Evolutionary conservation across 2,329 filamentous ascomycete genomes (phyloP).

Genomic region (Paecilomyces fulvus): DNA sequence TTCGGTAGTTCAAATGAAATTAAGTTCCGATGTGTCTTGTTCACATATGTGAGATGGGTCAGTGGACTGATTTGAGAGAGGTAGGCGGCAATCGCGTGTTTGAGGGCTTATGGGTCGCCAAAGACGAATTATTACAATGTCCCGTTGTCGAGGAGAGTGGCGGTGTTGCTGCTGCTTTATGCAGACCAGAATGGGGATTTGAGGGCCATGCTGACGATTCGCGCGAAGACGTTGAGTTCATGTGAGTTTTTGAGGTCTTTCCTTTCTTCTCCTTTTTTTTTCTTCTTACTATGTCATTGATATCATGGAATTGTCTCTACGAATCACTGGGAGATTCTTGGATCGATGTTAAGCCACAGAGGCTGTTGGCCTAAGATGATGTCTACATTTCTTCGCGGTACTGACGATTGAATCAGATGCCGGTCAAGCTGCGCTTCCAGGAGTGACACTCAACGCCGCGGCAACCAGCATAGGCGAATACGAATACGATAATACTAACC

Average conservation of each 20-base stretch:
- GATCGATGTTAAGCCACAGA: neutral
- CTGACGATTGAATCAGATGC: slow-evolving; percentile 39
- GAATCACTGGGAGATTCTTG: neutral
- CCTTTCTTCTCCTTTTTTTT: neutral
- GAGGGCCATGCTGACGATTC: slow-evolving; percentile 55
- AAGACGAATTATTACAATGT: slow-evolving; percentile 49
- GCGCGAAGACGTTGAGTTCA: slow-evolving; percentile 50
- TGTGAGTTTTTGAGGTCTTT: slow-evolving; percentile 34
- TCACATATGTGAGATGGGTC: neutral
- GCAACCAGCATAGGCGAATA: neutral
- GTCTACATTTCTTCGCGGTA: neutral
- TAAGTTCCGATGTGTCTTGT: neutral
- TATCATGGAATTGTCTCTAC: neutral
- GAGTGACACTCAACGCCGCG: slow-evolving; percentile 34
- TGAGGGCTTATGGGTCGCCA: slow-evolving; percentile 49
- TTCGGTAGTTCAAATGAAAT: too few species aligned
- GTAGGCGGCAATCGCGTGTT: slow-evolving; percentile 46
- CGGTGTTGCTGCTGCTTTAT: slow-evolving; percentile 81
- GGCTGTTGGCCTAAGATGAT: neutral
- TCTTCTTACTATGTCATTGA: neutral
- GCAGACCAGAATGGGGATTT: slow-evolving; percentile 75
- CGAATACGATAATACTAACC: slow-evolving; percentile 1
- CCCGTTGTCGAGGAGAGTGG: slow-evolving; percentile 61
- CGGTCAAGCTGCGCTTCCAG: slow-evolving; percentile 82
- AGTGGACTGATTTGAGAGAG: neutral